A percentile compares a stretch with the other conserved stretches of the same genome.
Evolutionary conservation across 768 basidiomycete species (phyloP).

Genomic region (Boletus vermiculosoides): DNA sequence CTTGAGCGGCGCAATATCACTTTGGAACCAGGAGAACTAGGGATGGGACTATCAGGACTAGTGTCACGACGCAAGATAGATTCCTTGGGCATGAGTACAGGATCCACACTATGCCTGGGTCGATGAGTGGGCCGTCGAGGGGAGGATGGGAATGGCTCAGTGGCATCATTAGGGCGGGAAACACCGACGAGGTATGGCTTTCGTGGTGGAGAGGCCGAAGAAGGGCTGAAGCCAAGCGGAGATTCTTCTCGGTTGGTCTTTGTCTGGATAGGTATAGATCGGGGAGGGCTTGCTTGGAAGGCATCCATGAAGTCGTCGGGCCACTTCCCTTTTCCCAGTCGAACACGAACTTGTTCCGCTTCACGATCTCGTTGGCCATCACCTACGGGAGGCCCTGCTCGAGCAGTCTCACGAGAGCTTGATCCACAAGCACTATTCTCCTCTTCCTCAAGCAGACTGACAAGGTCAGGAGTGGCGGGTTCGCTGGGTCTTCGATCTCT

Average conservation of each 20-base stretch:
- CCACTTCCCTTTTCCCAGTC: slow-evolving; percentile 78
- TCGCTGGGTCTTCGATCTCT: slow-evolving; percentile 69
- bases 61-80: slow-evolving; percentile 47
- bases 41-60: slow-evolving; percentile 54
- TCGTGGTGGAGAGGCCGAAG: slow-evolving; percentile 48
- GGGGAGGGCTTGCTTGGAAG: slow-evolving; percentile 39
- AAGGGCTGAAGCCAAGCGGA: slow-evolving; percentile 27
- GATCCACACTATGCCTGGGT: slow-evolving; percentile 62
- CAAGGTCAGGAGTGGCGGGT: slow-evolving; percentile 55
- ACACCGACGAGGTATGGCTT: slow-evolving; percentile 56
- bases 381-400: slow-evolving; percentile 16
- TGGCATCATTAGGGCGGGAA: slow-evolving; percentile 44
- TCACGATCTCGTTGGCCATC: slow-evolving; percentile 25
- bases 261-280: slow-evolving; percentile 29
- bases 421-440: slow-evolving; percentile 52
- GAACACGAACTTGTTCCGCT: slow-evolving; percentile 41
- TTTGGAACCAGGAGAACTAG: slow-evolving; percentile 36
- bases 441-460: slow-evolving; percentile 70
- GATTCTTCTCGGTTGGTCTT: slow-evolving; percentile 23
- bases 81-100: slow-evolving; percentile 50
- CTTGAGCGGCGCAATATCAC: slow-evolving; percentile 59
- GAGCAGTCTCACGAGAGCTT: slow-evolving; percentile 37
- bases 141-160: slow-evolving; percentile 38
- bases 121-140: slow-evolving; percentile 62
- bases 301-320: slow-evolving; percentile 76